These are phyloP conservation scores for Moelleriella libera DNA, from an alignment of 2,329 filamentous ascomycete genomes.

Conservation along the genomic window DNA sequence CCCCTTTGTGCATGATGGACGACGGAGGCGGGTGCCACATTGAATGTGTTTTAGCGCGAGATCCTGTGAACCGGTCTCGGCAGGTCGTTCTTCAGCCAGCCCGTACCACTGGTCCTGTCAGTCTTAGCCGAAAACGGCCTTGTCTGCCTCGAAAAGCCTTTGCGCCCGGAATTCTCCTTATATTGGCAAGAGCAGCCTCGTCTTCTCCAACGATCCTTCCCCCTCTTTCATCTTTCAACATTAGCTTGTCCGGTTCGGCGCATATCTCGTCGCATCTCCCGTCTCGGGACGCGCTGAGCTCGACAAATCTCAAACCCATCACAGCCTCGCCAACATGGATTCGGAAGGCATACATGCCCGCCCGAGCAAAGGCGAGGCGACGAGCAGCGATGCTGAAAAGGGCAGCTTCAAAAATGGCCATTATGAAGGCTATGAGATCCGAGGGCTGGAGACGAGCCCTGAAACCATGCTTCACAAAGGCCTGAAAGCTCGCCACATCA, in stretches of 20 bases:
- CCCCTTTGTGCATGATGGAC: no score
- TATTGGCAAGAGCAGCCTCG: neutral
- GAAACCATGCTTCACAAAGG: conserved; percentile 36
- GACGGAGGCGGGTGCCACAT: no score
- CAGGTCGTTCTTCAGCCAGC: neutral
- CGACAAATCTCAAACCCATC: no score
- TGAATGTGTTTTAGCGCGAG: no score
- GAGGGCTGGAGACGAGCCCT: conserved; percentile 32
- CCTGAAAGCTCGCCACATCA: conserved; percentile 39
- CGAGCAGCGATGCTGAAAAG: conserved; percentile 8
- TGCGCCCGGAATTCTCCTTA: neutral
- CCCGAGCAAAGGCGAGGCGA: conserved; percentile 4
- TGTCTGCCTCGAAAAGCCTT: neutral
- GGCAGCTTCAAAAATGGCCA: conserved; percentile 4
- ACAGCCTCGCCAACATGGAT: conserved; percentile 1
- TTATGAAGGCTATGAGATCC: conserved; percentile 20
- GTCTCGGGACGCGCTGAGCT: no score
- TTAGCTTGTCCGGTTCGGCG: neutral
- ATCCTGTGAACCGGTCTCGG: neutral
- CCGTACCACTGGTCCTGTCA: neutral
- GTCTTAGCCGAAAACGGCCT: neutral
- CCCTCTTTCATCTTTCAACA: neutral
- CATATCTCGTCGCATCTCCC: neutral
- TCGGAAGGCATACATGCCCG: conserved; percentile 7
- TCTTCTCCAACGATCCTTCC: no score